Evolutionary conservation across 2,329 filamentous ascomycete genomes (phyloP).

Genomic region (Rugonectria rugulosa): DNA sequence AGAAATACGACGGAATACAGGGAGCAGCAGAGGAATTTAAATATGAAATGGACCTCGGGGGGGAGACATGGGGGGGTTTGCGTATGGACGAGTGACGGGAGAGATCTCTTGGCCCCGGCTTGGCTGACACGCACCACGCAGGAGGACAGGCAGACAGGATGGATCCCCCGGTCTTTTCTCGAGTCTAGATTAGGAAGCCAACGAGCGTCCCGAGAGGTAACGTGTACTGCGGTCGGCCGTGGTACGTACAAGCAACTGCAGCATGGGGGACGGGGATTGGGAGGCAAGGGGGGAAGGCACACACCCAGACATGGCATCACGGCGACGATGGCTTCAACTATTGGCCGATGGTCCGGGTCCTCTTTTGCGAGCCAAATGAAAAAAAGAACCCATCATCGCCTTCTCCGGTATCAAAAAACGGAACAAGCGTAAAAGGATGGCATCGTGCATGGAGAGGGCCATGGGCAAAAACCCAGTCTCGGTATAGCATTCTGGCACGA

Average conservation of each 20-base stretch:
- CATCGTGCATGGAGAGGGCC: too few relatives aligned
- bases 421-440: background rate
- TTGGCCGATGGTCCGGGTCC: background rate
- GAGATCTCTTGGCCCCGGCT: conserved; percentile 1
- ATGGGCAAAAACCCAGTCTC: conserved; percentile 15
- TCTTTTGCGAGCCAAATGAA: background rate
- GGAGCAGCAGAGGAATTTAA: conserved; percentile 6
- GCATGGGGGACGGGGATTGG: too few relatives aligned
- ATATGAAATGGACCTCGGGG: conserved; percentile 6
- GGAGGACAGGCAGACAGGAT: background rate
- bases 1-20: background rate
- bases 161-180: background rate
- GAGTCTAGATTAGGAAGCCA: background rate
- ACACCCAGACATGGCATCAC: background rate
- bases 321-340: background rate
- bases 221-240: too few relatives aligned
- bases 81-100: background rate
- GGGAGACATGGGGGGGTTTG: background rate
- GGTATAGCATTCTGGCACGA: conserved; percentile 30
- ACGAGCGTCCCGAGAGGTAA: background rate
- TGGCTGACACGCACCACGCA: background rate
- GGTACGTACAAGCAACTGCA: too few relatives aligned
- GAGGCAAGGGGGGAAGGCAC: too few relatives aligned
- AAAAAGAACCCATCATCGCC: background rate
- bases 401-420: background rate